Conservation (phyloP, 176 grass and related monocot genomes). For the sorghum (Sorghum bicolor) region DNA sequence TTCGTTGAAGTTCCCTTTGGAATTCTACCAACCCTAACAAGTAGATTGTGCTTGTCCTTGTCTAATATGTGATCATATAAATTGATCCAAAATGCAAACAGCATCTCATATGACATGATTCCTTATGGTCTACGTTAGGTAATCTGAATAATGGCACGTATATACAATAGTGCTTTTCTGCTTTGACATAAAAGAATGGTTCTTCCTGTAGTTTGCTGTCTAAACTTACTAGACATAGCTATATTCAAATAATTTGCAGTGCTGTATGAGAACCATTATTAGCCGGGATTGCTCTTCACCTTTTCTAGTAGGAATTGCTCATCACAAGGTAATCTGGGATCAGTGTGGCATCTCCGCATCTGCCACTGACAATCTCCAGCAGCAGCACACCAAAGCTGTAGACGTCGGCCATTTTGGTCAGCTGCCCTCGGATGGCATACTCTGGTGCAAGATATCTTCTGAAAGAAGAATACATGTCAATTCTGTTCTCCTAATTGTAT, state of each 20-base stretch:
- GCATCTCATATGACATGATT: too few species aligned
- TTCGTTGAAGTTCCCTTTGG: slow-evolving; percentile 16
- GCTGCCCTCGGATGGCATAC: slow-evolving; percentile 67
- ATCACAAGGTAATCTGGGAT: slow-evolving; percentile 49
- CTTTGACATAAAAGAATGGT: slow-evolving; percentile 8
- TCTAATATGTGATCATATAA: too few species aligned
- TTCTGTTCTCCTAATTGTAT: background rate
- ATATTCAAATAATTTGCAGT: background rate
- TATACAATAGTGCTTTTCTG: background rate
- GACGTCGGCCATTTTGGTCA: slow-evolving; percentile 54
- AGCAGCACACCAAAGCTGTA: slow-evolving; percentile 76
- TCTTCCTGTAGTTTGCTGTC: background rate
- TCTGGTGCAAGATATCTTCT: slow-evolving; percentile 65
- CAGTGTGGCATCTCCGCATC: slow-evolving; percentile 65
- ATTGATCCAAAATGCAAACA: too few species aligned
- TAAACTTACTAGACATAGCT: background rate
- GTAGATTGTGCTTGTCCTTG: background rate
- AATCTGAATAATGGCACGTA: background rate
- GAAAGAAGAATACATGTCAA: background rate
- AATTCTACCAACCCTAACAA: background rate
- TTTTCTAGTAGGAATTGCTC: slow-evolving; percentile 76
- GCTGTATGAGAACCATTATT: too few species aligned
- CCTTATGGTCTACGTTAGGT: background rate
- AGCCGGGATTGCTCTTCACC: slow-evolving; percentile 24
- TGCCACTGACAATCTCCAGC: slow-evolving; percentile 67